These are phyloP conservation scores for Epichloe gansuensis DNA, from an alignment of 2,329 filamentous ascomycete genomes.

Conservation along the genomic window DNA sequence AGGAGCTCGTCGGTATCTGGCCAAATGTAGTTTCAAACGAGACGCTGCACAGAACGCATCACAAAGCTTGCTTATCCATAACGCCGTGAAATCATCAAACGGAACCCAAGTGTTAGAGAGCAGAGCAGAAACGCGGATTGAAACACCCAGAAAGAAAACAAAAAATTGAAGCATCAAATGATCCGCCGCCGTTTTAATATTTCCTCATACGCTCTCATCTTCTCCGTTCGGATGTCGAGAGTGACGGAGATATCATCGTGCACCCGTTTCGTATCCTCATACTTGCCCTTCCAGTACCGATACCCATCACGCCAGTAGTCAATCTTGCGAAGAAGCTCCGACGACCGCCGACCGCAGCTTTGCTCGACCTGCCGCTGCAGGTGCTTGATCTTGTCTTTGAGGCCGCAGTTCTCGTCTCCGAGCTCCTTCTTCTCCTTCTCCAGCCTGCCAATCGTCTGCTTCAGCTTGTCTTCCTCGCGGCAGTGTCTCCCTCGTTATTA, in stretches of 20 bases:
- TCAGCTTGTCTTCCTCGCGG: slow-evolving; percentile 19
- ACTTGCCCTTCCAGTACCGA: slow-evolving; percentile 19
- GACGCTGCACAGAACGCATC: no score
- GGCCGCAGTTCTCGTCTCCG: slow-evolving; percentile 19
- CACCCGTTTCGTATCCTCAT: slow-evolving; percentile 15
- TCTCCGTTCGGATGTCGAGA: slow-evolving; percentile 19
- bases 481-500: slow-evolving; percentile 19
- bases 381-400: slow-evolving; percentile 22
- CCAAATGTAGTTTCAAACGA: no score
- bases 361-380: slow-evolving; percentile 22
- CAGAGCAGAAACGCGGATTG: neutral
- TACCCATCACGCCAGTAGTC: slow-evolving; percentile 23
- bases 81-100: no score
- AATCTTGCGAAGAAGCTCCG: slow-evolving; percentile 21
- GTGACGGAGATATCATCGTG: slow-evolving; percentile 18
- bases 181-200: slow-evolving; percentile 20
- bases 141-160: no score
- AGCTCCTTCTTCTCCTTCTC: slow-evolving; percentile 25
- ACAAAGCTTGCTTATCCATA: no score
- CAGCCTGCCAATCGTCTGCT: slow-evolving; percentile 22
- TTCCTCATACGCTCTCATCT: slow-evolving; percentile 23
- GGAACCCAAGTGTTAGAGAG: no score
- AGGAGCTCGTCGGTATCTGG: no score
- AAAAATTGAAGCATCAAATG: slow-evolving; percentile 9
- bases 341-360: slow-evolving; percentile 19